These are phyloP conservation scores for Fusarium graminum DNA, from an alignment of 2,329 filamentous ascomycete species.

Conservation along the genomic window DNA sequence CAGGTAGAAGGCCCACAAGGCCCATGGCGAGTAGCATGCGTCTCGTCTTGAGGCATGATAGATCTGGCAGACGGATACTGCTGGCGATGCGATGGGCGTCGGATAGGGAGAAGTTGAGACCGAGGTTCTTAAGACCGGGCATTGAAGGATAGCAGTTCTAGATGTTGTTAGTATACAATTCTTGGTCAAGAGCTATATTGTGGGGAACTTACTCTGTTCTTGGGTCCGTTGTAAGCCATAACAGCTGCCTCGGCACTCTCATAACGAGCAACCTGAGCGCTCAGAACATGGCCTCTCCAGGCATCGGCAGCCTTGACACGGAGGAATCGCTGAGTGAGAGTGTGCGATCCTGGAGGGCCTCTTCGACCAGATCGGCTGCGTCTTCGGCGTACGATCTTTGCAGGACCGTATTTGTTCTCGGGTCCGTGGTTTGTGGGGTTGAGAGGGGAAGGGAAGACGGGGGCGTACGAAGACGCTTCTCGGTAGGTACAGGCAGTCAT, in stretches of 20 bases:
- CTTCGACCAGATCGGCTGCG: conserved; percentile 27
- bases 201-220: conserved; percentile 38
- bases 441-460: conserved; percentile 47
- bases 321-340: conserved; percentile 58
- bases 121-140: conserved; percentile 32
- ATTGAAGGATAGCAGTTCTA: conserved; percentile 42
- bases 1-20: conserved; percentile 48
- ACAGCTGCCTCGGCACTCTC: conserved; percentile 34
- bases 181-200: neutral
- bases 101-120: conserved; percentile 41
- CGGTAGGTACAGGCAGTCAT: conserved; percentile 39
- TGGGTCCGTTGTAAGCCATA: conserved; percentile 14
- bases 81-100: conserved; percentile 34
- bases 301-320: conserved; percentile 59
- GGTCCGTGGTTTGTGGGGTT: conserved; percentile 46
- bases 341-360: conserved; percentile 47
- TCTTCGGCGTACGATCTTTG: conserved; percentile 42
- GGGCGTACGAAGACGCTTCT: conserved; percentile 43
- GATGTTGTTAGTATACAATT: conserved; percentile 10
- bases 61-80: conserved; percentile 44
- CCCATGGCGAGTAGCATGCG: conserved; percentile 51
- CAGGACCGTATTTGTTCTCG: conserved; percentile 25
- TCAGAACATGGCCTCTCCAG: conserved; percentile 55
- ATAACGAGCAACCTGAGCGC: conserved; percentile 46
- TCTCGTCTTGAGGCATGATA: conserved; percentile 48